Evolutionary conservation across 257 asterid species (phyloP), one percentile per base, ranked within the genome.

Genomic region (Fraxinus anomala): DNA sequence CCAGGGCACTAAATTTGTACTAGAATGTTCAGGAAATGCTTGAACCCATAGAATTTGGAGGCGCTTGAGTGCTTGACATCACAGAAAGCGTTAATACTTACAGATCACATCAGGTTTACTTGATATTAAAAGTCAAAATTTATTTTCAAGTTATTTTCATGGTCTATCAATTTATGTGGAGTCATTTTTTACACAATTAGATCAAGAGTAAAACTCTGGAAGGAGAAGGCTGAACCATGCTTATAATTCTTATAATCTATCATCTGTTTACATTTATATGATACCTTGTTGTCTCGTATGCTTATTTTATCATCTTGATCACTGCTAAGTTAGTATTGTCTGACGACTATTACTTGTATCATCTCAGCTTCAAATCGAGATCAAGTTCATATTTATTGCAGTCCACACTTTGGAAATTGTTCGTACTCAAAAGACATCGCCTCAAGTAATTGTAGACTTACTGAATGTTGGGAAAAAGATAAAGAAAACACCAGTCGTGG

Each of bases 381-480:
- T n/a, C n/a, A n/a, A n/a, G n/a, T n/a, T n/a, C n/a, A n/a, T n/a
- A n/a, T 73, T 72, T 56, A 68, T 59, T 91, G 78, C 92, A 96
- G 98, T 77, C 98, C 99, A 97, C 99, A 75, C 99, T 72, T 70
- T 96, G 68, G 98, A 96, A 82, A 93, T 96, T 44, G 97, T 93
- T 49, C 97, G 97, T 24, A 92, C 99, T 9, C 86, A 85, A 33
- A 92, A 86, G 82, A 96, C 99, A 11, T 96, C 97, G 68, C 94
- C 97, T 6, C 98, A 96, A 86, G 92, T 79, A 44, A 92, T 93
- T 69, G 88, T 93, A 9, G 99, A 96, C 86, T 81, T 93, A 7
- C 82, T 96, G 30, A 91, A 93, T 74, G 94, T 92, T 39, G 97
- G 98, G 59, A 93, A 96, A 90, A 96, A 84, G 83, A 93, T 96